Evolutionary conservation across 2,329 filamentous ascomycete species (phyloP), one percentile per base, ranked within the genome.

Genomic region (Cladosporium colombiae): DNA sequence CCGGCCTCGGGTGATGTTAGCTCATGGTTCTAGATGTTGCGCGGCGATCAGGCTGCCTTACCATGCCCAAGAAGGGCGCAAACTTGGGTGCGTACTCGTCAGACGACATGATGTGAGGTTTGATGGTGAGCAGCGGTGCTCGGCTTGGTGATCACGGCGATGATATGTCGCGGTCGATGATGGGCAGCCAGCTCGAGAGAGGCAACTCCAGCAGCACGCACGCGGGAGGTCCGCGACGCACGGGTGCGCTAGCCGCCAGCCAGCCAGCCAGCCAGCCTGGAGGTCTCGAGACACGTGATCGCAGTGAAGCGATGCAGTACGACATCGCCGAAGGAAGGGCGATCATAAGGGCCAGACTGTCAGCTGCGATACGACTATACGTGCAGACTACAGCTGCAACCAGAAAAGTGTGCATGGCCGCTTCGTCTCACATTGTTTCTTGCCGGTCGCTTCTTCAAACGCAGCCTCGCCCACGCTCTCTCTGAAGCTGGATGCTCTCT

Each of bases 61-160:
- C 91, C 90, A 94, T 92, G 83, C 91, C 91, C 78, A 94, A 85
- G 83, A 94, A 95, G 73, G 91, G 91, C 82, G 91, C 91, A 78
- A 93, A 94, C 81, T 91, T 91, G 73, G 91, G 91, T 67, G 89
- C 83, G 68, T 40, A 65, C 55, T 65, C 63, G 6, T 33, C 31
- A 29, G 46, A 49, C 27, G 46, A 49, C 61, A 63, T 63, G 49
- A 29, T 56, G 49, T n/a, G 40, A 31, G 29, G 29, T 57, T 33
- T 55, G 27, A 29, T 55, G 52, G 29, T 55, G 52, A 55, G 52
- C 52, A 23, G 55, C 33, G 55, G 31, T 57, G 55, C 55, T 57
- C 55, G 33, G 55, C 33, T 14, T 57, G 31, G 55, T 57, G 33
- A 33, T 40, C 55, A 33, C 52, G 10, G 52, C 52, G 52, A 31